phyloP scores from a whole-genome alignment of 2,329 filamentous ascomycete genomes.

The Fusarium sp. region DNA sequence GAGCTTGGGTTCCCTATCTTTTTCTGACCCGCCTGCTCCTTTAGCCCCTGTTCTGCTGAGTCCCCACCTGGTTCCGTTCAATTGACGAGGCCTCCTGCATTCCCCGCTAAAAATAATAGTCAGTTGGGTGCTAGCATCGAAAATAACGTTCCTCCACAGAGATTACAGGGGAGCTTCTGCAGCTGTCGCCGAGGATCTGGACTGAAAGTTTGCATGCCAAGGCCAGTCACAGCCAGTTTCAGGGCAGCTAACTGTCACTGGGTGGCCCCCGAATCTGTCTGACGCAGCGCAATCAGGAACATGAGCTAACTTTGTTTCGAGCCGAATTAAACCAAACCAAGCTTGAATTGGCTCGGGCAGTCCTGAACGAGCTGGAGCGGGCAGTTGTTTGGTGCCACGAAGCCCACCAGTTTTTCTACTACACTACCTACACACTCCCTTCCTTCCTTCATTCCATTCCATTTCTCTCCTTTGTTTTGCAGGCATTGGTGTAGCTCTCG shows the following conservation, averaged over 20 bases:
- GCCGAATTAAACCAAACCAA: constrained; percentile 25
- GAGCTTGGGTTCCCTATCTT: too few species aligned
- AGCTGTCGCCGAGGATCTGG: constrained; percentile 44
- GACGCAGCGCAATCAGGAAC: constrained; percentile 26
- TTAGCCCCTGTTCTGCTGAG: constrained; percentile 41
- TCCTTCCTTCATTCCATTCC: constrained; percentile 14
- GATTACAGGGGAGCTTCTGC: constrained; percentile 29
- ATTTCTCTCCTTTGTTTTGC: constrained; percentile 29
- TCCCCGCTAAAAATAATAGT: constrained; percentile 24
- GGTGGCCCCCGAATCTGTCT: constrained; percentile 22
- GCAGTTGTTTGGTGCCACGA: constrained; percentile 40
- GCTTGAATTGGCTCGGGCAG: constrained; percentile 28
- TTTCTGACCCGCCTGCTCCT: neutral
- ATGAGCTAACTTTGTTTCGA: constrained; percentile 28
- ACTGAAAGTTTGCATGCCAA: constrained; percentile 37
- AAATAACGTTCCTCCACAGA: constrained; percentile 27
- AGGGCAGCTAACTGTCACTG: constrained; percentile 39
- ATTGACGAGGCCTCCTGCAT: constrained; percentile 41
- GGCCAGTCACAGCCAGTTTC: constrained; percentile 41
- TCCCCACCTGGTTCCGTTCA: constrained; percentile 3
- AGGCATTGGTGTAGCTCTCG: constrained; percentile 21
- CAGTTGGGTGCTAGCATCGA: constrained; percentile 15
- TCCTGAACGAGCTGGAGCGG: too few species aligned
- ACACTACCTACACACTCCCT: constrained; percentile 21
- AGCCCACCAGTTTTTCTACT: constrained; percentile 15